phyloP scores from a whole-genome alignment of 805 yeast genomes.

The Candida succiphila region DNA sequence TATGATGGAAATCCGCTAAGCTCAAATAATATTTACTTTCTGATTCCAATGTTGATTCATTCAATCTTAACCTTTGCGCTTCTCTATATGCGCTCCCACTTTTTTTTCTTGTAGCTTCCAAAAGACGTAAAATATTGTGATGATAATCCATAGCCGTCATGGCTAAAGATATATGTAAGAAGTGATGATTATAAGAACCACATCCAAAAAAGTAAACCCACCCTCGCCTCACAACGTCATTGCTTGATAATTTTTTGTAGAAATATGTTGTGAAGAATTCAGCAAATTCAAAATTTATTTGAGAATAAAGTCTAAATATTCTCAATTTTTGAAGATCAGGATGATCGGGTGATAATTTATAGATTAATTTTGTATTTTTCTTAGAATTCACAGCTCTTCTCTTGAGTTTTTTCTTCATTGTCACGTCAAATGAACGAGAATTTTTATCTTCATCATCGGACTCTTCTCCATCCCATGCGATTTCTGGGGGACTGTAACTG shows the following conservation, averaged over 20 bases:
- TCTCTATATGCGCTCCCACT: not conserved
- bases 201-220: slow-evolving; percentile 3
- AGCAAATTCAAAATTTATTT: slow-evolving; percentile 5
- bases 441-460: not conserved
- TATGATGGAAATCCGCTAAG: slow-evolving; percentile 11
- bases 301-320: slow-evolving; percentile 4
- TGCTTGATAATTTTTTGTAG: slow-evolving; percentile 4
- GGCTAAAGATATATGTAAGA: slow-evolving; percentile 6
- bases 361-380: not conserved
- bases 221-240: slow-evolving; percentile 2
- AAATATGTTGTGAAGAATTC: slow-evolving; percentile 6
- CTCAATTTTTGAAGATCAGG: not conserved
- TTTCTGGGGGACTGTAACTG: no score
- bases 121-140: slow-evolving; percentile 4
- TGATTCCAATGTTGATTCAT: no score
- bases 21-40: slow-evolving; percentile 7
- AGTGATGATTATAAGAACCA: slow-evolving; percentile 3
- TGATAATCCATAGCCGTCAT: slow-evolving; percentile 8
- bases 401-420: no score
- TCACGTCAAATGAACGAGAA: not conserved
- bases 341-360: not conserved
- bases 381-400: not conserved
- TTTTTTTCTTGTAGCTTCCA: not conserved
- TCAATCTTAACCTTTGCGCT: slow-evolving; percentile 2
- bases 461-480: not conserved